Evolutionary conservation across 345 rosid species (phyloP).

Genomic region (Aquilaria malaccensis): DNA sequence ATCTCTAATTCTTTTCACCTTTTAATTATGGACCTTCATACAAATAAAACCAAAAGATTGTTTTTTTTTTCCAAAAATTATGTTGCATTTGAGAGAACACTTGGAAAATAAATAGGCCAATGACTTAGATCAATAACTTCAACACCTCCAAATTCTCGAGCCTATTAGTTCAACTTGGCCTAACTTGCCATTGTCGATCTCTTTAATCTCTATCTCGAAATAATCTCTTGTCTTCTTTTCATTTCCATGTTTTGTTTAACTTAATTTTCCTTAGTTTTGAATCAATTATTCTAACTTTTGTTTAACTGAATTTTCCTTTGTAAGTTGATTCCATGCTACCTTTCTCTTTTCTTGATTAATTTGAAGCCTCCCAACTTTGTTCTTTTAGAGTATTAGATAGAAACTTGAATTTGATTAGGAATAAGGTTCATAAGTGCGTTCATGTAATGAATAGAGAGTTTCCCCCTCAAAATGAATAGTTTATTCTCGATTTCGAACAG

Average conservation of each 20-base stretch:
- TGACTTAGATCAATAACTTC: conserved; percentile 49
- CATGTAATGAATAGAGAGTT: conserved; percentile 72
- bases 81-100: background rate
- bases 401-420: conserved; percentile 31
- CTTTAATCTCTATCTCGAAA: conserved; percentile 87
- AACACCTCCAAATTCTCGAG: conserved; percentile 42
- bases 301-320: conserved; percentile 33
- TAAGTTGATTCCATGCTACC: conserved; percentile 20
- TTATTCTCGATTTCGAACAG: conserved; percentile 78
- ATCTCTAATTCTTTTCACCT: no score
- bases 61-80: no score
- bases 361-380: background rate
- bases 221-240: conserved; percentile 11
- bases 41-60: no score
- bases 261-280: background rate
- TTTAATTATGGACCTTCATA: no score
- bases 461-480: conserved; percentile 90
- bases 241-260: background rate
- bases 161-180: conserved; percentile 70
- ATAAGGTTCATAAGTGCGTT: conserved; percentile 83
- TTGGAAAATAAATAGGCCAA: conserved; percentile 49
- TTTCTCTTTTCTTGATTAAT: background rate
- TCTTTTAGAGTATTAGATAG: background rate
- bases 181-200: conserved; percentile 72
- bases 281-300: no score